Evolutionary conservation across 2,329 filamentous ascomycete genomes (phyloP).

Genomic region (Neonectria magnoliae): DNA sequence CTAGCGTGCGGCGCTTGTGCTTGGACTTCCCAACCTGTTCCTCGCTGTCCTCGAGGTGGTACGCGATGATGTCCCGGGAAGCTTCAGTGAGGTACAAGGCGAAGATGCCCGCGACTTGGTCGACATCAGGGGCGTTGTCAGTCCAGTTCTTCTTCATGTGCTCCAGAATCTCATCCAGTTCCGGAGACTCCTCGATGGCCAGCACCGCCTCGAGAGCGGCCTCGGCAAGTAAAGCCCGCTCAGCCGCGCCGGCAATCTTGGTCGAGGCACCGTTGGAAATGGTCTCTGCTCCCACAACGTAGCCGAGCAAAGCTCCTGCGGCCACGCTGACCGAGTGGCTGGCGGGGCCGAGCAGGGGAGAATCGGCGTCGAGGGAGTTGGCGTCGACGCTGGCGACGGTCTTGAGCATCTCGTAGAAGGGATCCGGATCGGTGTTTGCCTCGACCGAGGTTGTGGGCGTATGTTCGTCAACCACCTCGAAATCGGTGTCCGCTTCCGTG

Average conservation of each 20-base stretch:
- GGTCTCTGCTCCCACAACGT: slow-evolving; percentile 10
- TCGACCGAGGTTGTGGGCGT: neutral
- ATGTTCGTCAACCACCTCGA: neutral
- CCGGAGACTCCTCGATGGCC: slow-evolving; percentile 25
- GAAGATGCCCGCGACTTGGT: slow-evolving; percentile 15
- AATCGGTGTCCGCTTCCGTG: neutral
- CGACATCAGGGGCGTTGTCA: slow-evolving; percentile 19
- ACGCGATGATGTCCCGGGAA: slow-evolving; percentile 10
- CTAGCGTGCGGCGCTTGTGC: slow-evolving; percentile 12
- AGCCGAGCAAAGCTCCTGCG: slow-evolving; percentile 18
- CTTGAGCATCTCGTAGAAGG: slow-evolving; percentile 21
- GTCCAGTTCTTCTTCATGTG: slow-evolving; percentile 30
- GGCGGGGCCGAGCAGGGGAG: slow-evolving; percentile 9
- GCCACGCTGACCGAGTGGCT: slow-evolving; percentile 17
- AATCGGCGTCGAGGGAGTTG: slow-evolving; percentile 2
- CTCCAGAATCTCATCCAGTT: slow-evolving; percentile 29
- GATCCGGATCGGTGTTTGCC: neutral
- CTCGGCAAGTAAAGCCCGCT: slow-evolving; percentile 25
- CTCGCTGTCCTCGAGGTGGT: neutral
- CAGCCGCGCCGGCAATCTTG: slow-evolving; percentile 16
- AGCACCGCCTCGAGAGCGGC: slow-evolving; percentile 26
- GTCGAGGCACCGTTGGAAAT: slow-evolving; percentile 9
- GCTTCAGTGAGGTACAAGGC: slow-evolving; percentile 22
- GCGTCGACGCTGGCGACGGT: slow-evolving; percentile 18
- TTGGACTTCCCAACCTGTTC: neutral